Percentiles rank a stretch among this genome's conserved stretches.
phyloP scores from a whole-genome alignment of 305 asterid genomes.

The Solanum hybrid region DNA sequence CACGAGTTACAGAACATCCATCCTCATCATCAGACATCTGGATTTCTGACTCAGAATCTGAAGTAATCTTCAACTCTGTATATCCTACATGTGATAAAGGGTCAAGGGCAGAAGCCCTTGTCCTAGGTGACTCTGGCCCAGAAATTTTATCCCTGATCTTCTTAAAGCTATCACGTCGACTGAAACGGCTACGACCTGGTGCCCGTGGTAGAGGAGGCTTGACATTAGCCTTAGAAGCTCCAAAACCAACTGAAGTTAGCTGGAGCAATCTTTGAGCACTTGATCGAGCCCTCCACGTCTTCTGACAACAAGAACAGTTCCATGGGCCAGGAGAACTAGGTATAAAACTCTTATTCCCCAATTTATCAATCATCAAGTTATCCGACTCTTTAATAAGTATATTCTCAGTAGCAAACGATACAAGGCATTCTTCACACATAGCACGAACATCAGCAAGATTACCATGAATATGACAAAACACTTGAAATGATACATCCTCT shows the following conservation, averaged over 20 bases:
- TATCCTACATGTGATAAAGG: constrained; percentile 60
- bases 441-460: constrained; percentile 47
- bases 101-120: constrained; percentile 18
- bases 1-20: constrained; percentile 13
- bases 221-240: constrained; percentile 67
- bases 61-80: constrained; percentile 56
- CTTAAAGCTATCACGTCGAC: constrained; percentile 59
- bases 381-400: constrained; percentile 31
- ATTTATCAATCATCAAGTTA: constrained; percentile 40
- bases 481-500: constrained; percentile 61
- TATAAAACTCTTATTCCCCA: constrained; percentile 32
- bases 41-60: constrained; percentile 83
- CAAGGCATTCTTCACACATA: constrained; percentile 73
- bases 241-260: constrained; percentile 34
- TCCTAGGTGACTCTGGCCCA: constrained; percentile 26
- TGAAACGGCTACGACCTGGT: constrained; percentile 52
- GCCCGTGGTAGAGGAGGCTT: constrained; percentile 78
- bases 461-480: constrained; percentile 44
- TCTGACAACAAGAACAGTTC: constrained; percentile 71
- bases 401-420: constrained; percentile 30
- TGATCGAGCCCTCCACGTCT: constrained; percentile 40
- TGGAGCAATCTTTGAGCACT: constrained; percentile 51
- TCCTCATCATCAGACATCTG: constrained; percentile 67
- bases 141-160: constrained; percentile 53
- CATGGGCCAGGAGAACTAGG: constrained; percentile 30